A percentile compares a stretch with the other conserved stretches of the same genome.
Evolutionary conservation across 164 flowering plant genomes (phyloP).

Genomic region (Vitis rotundifolia): DNA sequence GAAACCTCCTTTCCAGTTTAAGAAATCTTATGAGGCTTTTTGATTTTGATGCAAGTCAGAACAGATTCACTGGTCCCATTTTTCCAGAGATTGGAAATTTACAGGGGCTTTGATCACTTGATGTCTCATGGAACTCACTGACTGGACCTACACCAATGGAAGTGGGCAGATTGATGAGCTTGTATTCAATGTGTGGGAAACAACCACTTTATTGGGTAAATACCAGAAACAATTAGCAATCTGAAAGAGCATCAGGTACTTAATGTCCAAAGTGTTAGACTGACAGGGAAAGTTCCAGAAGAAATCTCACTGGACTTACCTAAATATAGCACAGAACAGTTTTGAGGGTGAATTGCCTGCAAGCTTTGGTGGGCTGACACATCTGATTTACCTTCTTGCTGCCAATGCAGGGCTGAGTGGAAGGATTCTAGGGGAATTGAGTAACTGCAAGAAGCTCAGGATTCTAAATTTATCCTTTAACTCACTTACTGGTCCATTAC

Average conservation of each 20-base stretch:
- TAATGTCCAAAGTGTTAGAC: slow-evolving; percentile 28
- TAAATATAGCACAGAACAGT: slow-evolving; percentile 49
- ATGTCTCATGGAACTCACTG: slow-evolving; percentile 46
- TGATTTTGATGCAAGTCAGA: slow-evolving; percentile 44
- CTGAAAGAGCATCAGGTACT: slow-evolving; percentile 39
- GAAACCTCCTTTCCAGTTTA: slow-evolving; percentile 45
- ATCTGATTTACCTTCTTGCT: slow-evolving; percentile 45
- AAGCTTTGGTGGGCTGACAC: slow-evolving; percentile 40
- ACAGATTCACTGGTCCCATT: slow-evolving; percentile 45
- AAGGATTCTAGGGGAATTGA: slow-evolving; percentile 47
- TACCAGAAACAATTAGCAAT: slow-evolving; percentile 47
- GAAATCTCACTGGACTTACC: slow-evolving; percentile 44
- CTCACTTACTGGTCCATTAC: slow-evolving; percentile 50
- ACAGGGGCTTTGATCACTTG: slow-evolving; percentile 32
- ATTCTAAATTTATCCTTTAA: slow-evolving; percentile 50
- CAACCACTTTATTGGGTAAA: slow-evolving; percentile 35
- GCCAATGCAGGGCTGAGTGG: slow-evolving; percentile 51
- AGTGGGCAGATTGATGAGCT: slow-evolving; percentile 27
- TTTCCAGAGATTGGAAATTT: slow-evolving; percentile 27
- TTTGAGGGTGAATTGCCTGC: slow-evolving; percentile 57
- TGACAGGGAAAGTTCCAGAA: slow-evolving; percentile 48
- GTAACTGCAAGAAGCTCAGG: slow-evolving; percentile 54
- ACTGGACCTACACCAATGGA: slow-evolving; percentile 38
- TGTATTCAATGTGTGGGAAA: slow-evolving; percentile 16
- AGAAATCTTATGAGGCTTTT: slow-evolving; percentile 42